Percentiles rank a stretch among this genome's conserved stretches.
These are phyloP conservation scores for Coemansia sp. DNA, from an alignment of 192 early-diverging fungal genomes.

Conservation along the genomic window DNA sequence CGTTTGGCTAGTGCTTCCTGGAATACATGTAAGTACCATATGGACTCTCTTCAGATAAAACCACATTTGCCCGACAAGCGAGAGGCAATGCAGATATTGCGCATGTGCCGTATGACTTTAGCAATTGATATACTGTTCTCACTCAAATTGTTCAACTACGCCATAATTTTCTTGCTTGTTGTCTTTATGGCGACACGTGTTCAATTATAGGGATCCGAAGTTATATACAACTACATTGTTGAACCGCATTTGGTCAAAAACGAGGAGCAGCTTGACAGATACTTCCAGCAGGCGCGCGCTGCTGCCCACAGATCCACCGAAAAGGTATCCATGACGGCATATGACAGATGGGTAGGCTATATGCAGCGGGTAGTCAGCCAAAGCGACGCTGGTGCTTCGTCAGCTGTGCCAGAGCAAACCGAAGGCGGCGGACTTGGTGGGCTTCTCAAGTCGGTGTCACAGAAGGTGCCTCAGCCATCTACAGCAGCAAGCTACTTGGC, in stretches of 20 bases:
- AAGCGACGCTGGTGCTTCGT: neutral
- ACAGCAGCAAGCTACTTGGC: constrained; percentile 33
- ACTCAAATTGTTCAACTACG: constrained; percentile 4
- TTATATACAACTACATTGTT: constrained; percentile 50
- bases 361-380: constrained; percentile 39
- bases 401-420: neutral
- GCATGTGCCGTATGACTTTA: constrained; percentile 9
- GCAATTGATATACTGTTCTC: neutral
- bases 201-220: constrained; percentile 39
- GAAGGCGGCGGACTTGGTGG: constrained; percentile 20
- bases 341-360: constrained; percentile 51
- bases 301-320: constrained; percentile 44
- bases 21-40: constrained; percentile 44
- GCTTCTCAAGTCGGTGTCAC: constrained; percentile 31
- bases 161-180: neutral
- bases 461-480: constrained; percentile 30
- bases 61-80: neutral
- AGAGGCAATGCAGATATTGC: constrained; percentile 8
- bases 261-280: constrained; percentile 39
- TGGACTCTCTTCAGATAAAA: neutral
- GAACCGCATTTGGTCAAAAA: constrained; percentile 45
- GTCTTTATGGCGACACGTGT: neutral
- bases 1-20: constrained; percentile 52
- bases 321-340: constrained; percentile 36
- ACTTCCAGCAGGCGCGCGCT: constrained; percentile 40